A percentile compares a stretch with the other conserved stretches of the same genome.
Conservation (phyloP, 441 rosid species). For the Jatropha multifida region DNA sequence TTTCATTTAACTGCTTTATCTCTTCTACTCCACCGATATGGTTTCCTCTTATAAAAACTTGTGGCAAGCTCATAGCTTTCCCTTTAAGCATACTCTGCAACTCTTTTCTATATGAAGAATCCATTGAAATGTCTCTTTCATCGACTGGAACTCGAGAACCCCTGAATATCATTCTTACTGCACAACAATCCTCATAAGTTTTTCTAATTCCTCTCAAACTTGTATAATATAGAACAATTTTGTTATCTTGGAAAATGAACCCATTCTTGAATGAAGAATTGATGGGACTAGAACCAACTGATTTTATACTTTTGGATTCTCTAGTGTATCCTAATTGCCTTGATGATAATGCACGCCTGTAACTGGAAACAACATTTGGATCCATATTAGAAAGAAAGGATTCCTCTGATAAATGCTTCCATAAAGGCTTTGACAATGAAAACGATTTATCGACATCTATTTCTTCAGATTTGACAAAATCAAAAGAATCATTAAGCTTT, state of each 20-base stretch:
- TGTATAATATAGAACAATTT: constrained; percentile 69
- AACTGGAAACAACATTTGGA: constrained; percentile 71
- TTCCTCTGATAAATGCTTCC: constrained; percentile 94
- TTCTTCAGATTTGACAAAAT: constrained; percentile 34
- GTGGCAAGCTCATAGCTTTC: constrained; percentile 60
- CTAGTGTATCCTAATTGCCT: constrained; percentile 45
- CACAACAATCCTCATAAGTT: constrained; percentile 82
- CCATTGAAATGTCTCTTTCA: constrained; percentile 91
- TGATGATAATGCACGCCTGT: constrained; percentile 77
- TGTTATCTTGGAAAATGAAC: constrained; percentile 31
- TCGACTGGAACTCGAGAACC: constrained; percentile 66
- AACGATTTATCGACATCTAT: constrained; percentile 30
- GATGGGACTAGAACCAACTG: constrained; percentile 35
- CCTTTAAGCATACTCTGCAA: constrained; percentile 50
- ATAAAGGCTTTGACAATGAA: constrained; percentile 61
- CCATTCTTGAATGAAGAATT: constrained; percentile 24
- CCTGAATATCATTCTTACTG: constrained; percentile 69
- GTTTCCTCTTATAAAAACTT: constrained; percentile 63
- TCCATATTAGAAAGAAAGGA: constrained; percentile 69
- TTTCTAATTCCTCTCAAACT: constrained; percentile 80
- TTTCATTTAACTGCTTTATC: constrained; percentile 73
- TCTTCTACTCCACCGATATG: constrained; percentile 81
- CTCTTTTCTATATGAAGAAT: constrained; percentile 64
- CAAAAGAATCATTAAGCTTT: constrained; percentile 38
- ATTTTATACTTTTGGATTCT: constrained; percentile 24